Evolutionary conservation across 306 rosid species (phyloP).

Genomic region (apple (Malus domestica)): DNA sequence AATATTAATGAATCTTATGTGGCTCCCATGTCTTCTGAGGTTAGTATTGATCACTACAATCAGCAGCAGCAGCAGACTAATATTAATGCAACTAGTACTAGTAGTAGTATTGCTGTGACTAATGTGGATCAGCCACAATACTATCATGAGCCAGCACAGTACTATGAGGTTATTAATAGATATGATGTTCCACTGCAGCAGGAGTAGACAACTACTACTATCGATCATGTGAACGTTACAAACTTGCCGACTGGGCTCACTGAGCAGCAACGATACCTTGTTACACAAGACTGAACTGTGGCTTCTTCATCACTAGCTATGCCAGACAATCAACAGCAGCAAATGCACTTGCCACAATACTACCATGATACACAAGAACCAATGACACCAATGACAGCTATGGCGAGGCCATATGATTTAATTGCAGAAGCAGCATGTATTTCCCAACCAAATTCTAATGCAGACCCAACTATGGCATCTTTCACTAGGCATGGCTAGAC

Average conservation of each 20-base stretch:
- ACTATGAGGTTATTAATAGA: too few species aligned
- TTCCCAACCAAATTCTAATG: background rate
- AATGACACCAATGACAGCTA: too few species aligned
- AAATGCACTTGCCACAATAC: background rate
- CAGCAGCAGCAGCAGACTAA: too few species aligned
- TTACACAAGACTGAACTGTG: background rate
- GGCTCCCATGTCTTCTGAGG: too few species aligned
- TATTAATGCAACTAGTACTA: too few species aligned
- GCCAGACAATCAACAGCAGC: too few species aligned
- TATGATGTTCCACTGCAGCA: background rate
- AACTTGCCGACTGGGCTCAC: background rate
- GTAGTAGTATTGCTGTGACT: background rate
- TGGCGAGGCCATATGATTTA: background rate
- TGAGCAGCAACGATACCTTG: background rate
- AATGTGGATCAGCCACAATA: background rate
- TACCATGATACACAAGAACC: background rate
- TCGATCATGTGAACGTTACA: background rate
- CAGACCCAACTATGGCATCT: background rate
- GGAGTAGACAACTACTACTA: background rate
- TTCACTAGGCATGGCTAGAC: background rate
- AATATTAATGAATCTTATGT: too few species aligned
- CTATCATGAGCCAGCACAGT: too few species aligned
- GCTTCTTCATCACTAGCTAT: background rate
- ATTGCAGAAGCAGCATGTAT: background rate
- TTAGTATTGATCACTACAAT: too few species aligned